phyloP scores from a whole-genome alignment of 2,329 filamentous ascomycete genomes.

The Colletotrichum simmondsii region DNA sequence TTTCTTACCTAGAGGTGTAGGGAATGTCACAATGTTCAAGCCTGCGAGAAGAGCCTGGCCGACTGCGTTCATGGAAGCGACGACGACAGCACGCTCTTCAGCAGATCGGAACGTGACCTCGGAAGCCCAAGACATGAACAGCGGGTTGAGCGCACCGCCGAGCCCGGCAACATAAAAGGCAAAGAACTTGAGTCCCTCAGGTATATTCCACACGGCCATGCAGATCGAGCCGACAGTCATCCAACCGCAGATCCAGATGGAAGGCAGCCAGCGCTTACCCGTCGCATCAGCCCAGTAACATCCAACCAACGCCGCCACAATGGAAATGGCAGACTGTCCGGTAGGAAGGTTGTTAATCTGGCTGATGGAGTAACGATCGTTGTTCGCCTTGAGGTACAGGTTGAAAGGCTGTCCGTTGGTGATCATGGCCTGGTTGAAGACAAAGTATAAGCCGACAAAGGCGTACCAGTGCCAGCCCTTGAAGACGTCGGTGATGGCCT shows the following conservation, averaged over 20 bases:
- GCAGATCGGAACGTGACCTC: conserved; percentile 12
- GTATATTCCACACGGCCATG: conserved; percentile 65
- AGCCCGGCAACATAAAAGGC: conserved; percentile 53
- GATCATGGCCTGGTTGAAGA: conserved; percentile 61
- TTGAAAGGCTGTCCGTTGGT: conserved; percentile 47
- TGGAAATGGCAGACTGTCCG: conserved; percentile 66
- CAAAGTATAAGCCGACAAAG: conserved; percentile 48
- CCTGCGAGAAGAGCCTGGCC: conserved; percentile 14
- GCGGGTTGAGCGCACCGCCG: conserved; percentile 1
- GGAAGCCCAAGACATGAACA: conserved; percentile 21
- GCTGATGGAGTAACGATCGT: conserved; percentile 52
- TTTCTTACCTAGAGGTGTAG: conserved; percentile 11
- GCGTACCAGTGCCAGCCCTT: conserved; percentile 50
- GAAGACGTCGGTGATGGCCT: conserved; percentile 50
- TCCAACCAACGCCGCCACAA: conserved; percentile 64
- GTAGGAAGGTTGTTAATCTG: conserved; percentile 68
- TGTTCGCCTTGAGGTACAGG: conserved; percentile 59
- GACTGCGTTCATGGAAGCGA: conserved; percentile 15
- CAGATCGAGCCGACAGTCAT: conserved; percentile 43
- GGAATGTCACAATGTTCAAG: conserved; percentile 14
- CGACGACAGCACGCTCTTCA: conserved; percentile 16
- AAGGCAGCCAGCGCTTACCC: conserved; percentile 67
- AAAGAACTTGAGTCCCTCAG: conserved; percentile 64
- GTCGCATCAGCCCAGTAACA: conserved; percentile 75
- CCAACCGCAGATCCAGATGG: conserved; percentile 20